Evolutionary conservation across 176 grass and related monocot genomes (phyloP), one percentile per base, ranked within the genome.

Genomic region (Raddia guianensis): DNA sequence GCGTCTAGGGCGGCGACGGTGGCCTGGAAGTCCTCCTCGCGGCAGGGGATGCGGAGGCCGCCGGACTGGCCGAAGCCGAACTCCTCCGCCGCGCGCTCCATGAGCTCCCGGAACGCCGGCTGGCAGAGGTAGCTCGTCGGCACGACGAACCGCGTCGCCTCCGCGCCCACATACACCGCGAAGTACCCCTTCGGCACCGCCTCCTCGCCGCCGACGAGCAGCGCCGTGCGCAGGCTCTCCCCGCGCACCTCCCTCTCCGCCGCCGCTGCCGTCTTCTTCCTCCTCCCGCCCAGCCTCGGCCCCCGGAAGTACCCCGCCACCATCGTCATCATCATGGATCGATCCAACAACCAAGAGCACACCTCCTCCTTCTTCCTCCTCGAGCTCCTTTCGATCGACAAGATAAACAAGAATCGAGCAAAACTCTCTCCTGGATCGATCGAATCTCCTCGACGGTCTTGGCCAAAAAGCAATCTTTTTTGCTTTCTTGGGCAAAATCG

Each of bases 61-160:
- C 58, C 82, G 12, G 70, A 66, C 74, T 86, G 88, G 63, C 63
- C 82, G 79, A 90, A 93, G 6, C 91, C 91, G 59, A 93, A 93
- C 85, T 93, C 91, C 75, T 93, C 91, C 6, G 85, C 88, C 70
- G 80, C 82, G 35, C 49, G 79, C 78, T 93, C 91, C 91, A 93
- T 88, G 70, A 93, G 69, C 10, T 20, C 70, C 64, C 44, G 67
- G 74, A 93, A 90, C 49, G 64, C 70, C 44, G 82, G 85, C 56
- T 76, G 78, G 9, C 70, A 27, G 70, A 93, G 91, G 42, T 83
- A 87, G 68, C 21, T 37, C 49, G 78, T 93, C 9, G 88, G 91
- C 82, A 93, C 89, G 35, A 93, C 88, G 63, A 88, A 90, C 9
- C 85, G 73, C 18, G 80, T 66, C 64, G 80, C 79, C 56, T 90